Evolutionary conservation across 208 protist genomes (phyloP), one percentile per base, ranked within the genome.

Genomic region (Leishmania tarentolae): DNA sequence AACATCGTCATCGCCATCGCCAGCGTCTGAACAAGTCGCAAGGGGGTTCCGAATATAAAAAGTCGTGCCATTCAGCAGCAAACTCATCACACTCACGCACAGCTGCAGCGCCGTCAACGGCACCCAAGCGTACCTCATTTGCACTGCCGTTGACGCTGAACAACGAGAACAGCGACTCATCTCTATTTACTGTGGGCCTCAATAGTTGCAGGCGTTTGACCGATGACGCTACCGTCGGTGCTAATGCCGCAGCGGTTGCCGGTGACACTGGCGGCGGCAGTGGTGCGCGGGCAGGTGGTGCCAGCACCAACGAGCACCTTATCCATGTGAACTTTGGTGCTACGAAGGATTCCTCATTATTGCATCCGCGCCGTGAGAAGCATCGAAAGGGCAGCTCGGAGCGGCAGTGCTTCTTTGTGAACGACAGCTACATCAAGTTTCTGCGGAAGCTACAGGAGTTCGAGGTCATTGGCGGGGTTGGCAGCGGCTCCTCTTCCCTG

Each of bases 341-440:
- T n/a, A 44, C 2, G 9, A 72, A 71, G 44, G n/a, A 3, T 7
- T 44, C 47, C 11, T 40, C 59, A 40, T 44, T 46, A 1, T n/a
- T 21, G 40, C 59, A 37, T 24, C 76, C 57, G 56, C 73, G n/a
- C 21, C 44, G 40, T n/a, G 61, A 28, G 37, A 75, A 28, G 74
- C 57, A 66, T n/a, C 66, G 61, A 4, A 82, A 74, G 63, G 42
- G 42, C 9, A 44, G 37, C 35, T 75, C 75, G 44, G 76, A 80
- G 63, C 76, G 47, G 9, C 81, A 79, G 56, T 79, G 63, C 47
- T 88, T 90, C 37, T 89, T 87, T 52, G 56, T 91, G 17, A 85
- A 85, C 59, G 83, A 92, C 35, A 88, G 91, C 52, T 89, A 86
- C 77, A 78, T 85, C 21, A 82, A 82, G 59, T 92, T 94, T 75